These are phyloP conservation scores for Cordia subcordata DNA, from an alignment of 257 asterid species.

Conservation along the genomic window DNA sequence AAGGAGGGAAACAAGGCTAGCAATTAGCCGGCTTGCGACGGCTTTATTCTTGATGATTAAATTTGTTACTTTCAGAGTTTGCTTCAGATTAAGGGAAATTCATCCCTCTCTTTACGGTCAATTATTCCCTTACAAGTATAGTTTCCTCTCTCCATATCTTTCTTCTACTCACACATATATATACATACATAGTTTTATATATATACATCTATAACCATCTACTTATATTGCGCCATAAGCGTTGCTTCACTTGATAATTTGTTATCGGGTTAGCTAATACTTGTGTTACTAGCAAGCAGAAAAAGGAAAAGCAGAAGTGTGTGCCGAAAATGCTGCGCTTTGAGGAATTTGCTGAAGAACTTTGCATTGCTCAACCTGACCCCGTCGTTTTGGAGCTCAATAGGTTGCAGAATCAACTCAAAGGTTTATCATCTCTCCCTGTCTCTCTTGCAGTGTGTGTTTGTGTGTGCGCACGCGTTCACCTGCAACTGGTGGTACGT, in stretches of 20 bases:
- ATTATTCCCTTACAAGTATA: constrained; percentile 46
- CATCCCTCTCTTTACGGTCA: constrained; percentile 60
- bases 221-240: background rate
- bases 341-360: constrained; percentile 33
- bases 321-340: constrained; percentile 32
- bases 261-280: background rate
- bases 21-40: constrained; percentile 27
- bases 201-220: background rate
- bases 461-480: background rate
- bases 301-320: background rate
- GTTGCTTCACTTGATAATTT: background rate
- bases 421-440: constrained; percentile 40
- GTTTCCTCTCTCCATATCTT: constrained; percentile 15
- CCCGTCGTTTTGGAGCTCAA: constrained; percentile 73
- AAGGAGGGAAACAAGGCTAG: constrained; percentile 10
- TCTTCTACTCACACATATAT: background rate
- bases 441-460: background rate
- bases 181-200: too few species aligned
- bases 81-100: constrained; percentile 44
- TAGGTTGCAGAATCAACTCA: constrained; percentile 67
- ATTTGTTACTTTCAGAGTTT: constrained; percentile 44
- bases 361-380: constrained; percentile 50
- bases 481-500: background rate
- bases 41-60: constrained; percentile 29
- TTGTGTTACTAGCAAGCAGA: background rate